These are phyloP conservation scores for Plasmodium sp. DNA, from an alignment of 169 alveolate species.

Conservation along the genomic window DNA sequence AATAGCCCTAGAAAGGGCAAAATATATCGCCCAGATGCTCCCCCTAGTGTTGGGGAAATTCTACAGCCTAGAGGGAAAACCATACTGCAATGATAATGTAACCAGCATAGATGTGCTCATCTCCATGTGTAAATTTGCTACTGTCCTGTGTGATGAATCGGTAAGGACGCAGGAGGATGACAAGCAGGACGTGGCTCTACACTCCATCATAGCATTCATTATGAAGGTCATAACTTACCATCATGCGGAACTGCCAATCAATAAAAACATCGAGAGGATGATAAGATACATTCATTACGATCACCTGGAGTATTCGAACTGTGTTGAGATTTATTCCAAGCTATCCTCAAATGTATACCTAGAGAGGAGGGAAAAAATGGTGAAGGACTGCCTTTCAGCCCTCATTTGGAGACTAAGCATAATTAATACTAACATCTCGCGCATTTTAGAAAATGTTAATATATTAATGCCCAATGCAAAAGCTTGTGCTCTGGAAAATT, in stretches of 20 bases:
- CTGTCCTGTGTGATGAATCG: slow-evolving; percentile 73
- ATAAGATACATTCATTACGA: slow-evolving; percentile 34
- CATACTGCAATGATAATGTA: slow-evolving; percentile 65
- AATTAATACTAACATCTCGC: slow-evolving; percentile 32
- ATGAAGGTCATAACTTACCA: slow-evolving; percentile 63
- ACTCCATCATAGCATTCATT: slow-evolving; percentile 72
- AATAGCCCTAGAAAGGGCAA: slow-evolving; percentile 59
- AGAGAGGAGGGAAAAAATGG: slow-evolving; percentile 3
- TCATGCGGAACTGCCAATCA: slow-evolving; percentile 28
- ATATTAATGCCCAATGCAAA: slow-evolving; percentile 70
- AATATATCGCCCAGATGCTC: slow-evolving; percentile 70
- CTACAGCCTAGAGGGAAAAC: slow-evolving; percentile 68
- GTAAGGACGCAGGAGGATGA: slow-evolving; percentile 67
- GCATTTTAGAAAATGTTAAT: slow-evolving; percentile 65
- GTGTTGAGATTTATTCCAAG: slow-evolving; percentile 6
- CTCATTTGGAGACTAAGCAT: slow-evolving; percentile 72
- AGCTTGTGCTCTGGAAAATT: slow-evolving; percentile 72
- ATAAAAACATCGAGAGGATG: slow-evolving; percentile 49
- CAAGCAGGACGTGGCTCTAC: slow-evolving; percentile 70
- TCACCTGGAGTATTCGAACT: slow-evolving; percentile 23
- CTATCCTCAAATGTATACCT: not conserved
- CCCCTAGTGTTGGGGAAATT: slow-evolving; percentile 58
- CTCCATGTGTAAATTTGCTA: slow-evolving; percentile 56
- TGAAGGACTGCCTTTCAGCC: slow-evolving; percentile 23
- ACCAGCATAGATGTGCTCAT: slow-evolving; percentile 37